phyloP scores from a whole-genome alignment of 176 grass and related monocot species.

The Oryza rufipogon region DNA sequence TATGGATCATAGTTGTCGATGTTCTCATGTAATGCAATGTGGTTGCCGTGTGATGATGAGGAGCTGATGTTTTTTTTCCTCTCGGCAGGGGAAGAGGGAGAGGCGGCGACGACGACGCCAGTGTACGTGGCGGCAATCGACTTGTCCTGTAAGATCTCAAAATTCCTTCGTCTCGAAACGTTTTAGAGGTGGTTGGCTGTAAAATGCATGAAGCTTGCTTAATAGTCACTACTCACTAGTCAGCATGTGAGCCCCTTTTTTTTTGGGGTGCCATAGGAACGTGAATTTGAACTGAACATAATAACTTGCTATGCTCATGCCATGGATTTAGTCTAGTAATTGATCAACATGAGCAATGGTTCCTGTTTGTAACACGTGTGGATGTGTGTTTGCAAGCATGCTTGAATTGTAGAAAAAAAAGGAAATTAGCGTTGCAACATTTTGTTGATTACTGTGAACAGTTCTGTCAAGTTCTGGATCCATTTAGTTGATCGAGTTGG shows the following conservation, averaged over 20 bases:
- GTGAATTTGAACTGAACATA: neutral
- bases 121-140: constrained; percentile 89
- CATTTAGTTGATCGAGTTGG: neutral
- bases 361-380: neutral
- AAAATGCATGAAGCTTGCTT: constrained; percentile 26
- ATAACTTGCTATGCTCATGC: neutral
- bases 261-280: neutral
- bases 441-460: neutral
- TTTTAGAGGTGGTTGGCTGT: neutral
- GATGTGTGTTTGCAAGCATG: neutral
- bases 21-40: constrained; percentile 11
- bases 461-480: constrained; percentile 6
- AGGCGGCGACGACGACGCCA: constrained; percentile 51
- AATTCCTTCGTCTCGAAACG: neutral
- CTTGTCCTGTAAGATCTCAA: constrained; percentile 73
- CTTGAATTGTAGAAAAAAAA: constrained; percentile 5
- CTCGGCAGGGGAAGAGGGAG: constrained; percentile 53
- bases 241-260: neutral
- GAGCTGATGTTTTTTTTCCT: constrained; percentile 17
- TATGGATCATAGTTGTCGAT: constrained; percentile 21
- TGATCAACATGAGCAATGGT: neutral
- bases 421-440: neutral
- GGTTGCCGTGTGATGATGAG: constrained; percentile 15
- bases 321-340: neutral
- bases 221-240: neutral